A percentile compares a stretch with the other conserved stretches of the same genome.
Evolutionary conservation across 345 rosid species (phyloP).

Genomic region (Linum lewisii): DNA sequence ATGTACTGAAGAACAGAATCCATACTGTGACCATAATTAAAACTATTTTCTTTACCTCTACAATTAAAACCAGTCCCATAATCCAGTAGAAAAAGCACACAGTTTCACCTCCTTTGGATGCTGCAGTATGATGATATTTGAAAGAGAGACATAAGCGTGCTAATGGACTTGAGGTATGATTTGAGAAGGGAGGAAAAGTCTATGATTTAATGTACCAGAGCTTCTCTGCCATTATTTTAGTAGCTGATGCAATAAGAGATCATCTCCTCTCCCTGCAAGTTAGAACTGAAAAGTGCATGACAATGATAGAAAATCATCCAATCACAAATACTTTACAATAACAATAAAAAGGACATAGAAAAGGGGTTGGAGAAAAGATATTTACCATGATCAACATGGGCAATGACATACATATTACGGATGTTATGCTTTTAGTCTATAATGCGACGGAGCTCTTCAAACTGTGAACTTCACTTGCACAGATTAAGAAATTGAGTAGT

Average conservation of each 20-base stretch:
- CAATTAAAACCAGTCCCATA: conserved; percentile 54
- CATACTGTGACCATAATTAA: no score
- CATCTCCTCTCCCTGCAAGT: conserved; percentile 19
- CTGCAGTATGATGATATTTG: conserved; percentile 62
- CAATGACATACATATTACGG: conserved; percentile 71
- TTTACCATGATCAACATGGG: conserved; percentile 64
- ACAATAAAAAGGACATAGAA: background rate
- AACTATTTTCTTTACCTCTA: conserved; percentile 39
- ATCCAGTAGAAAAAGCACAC: conserved; percentile 62
- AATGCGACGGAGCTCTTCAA: conserved; percentile 52
- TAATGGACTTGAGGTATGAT: background rate
- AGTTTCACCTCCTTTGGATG: conserved; percentile 67
- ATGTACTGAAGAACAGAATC: background rate
- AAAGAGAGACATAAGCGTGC: background rate
- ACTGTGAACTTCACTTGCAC: conserved; percentile 55
- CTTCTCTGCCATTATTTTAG: conserved; percentile 20
- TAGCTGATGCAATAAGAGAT: conserved; percentile 16
- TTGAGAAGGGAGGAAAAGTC: background rate
- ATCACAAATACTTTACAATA: no score
- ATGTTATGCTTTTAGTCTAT: conserved; percentile 65
- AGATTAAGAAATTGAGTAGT: background rate
- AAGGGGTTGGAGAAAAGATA: no score
- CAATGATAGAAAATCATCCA: background rate
- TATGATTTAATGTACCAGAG: conserved; percentile 12
- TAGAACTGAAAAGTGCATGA: background rate